phyloP scores from a whole-genome alignment of 768 basidiomycete genomes.

The Grammothele lineata region DNA sequence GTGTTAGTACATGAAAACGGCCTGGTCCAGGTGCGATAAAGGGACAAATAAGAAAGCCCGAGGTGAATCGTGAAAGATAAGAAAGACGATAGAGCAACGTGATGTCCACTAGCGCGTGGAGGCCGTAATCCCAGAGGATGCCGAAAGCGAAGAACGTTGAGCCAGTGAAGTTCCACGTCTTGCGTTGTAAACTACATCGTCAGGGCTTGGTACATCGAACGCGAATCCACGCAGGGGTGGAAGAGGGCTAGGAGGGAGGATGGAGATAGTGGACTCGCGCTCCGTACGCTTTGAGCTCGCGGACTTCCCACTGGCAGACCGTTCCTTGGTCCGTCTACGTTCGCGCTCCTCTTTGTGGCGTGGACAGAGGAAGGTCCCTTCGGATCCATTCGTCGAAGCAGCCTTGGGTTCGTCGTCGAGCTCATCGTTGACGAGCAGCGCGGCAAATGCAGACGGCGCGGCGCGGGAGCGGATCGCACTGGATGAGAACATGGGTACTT shows the following conservation, averaged over 20 bases:
- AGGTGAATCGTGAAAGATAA: slow-evolving; percentile 18
- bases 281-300: slow-evolving; percentile 2
- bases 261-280: slow-evolving; percentile 14
- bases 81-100: slow-evolving; percentile 14
- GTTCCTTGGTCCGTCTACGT: slow-evolving; percentile 6
- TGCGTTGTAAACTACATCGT: slow-evolving; percentile 81
- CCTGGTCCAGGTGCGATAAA: slow-evolving; percentile 16
- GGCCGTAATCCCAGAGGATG: slow-evolving; percentile 36
- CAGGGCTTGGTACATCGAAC: slow-evolving; percentile 86
- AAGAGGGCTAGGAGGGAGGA: slow-evolving; percentile 32
- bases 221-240: slow-evolving; percentile 43
- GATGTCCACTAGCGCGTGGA: slow-evolving; percentile 11
- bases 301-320: slow-evolving; percentile 15
- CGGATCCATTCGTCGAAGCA: slow-evolving; percentile 13
- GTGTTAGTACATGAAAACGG: slow-evolving; percentile 31
- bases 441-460: slow-evolving; percentile 56
- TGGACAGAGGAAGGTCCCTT: not conserved
- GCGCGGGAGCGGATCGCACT: slow-evolving; percentile 57
- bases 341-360: slow-evolving; percentile 2
- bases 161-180: slow-evolving; percentile 68
- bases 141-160: slow-evolving; percentile 27
- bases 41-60: slow-evolving; percentile 35
- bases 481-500: slow-evolving; percentile 56
- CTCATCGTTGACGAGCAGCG: slow-evolving; percentile 61
- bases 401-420: slow-evolving; percentile 37